phyloP scores from a whole-genome alignment of 306 rosid genomes.

The Vigna nakashimae region DNA sequence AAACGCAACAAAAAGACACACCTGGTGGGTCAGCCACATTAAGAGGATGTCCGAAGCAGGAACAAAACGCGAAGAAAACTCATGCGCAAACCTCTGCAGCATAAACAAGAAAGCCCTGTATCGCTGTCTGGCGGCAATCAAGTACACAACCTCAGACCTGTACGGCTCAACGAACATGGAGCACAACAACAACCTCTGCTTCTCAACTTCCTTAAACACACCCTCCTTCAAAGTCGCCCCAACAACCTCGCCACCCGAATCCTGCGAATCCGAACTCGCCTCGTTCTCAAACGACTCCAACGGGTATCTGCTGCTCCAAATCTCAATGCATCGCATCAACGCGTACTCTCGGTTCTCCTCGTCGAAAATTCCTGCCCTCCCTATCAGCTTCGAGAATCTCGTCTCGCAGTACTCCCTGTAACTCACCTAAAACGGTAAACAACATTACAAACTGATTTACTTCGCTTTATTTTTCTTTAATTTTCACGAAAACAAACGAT shows the following conservation, averaged over 20 bases:
- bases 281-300: constrained; percentile 80
- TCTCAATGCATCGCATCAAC: constrained; percentile 65
- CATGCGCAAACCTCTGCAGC: constrained; percentile 59
- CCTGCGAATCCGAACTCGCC: constrained; percentile 46
- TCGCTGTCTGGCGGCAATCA: constrained; percentile 81
- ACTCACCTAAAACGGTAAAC: constrained; percentile 50
- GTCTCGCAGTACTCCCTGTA: constrained; percentile 74
- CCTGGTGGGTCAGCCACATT: constrained; percentile 95
- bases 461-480: neutral
- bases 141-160: constrained; percentile 71
- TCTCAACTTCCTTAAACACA: constrained; percentile 58
- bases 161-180: constrained; percentile 65
- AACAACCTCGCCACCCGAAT: constrained; percentile 16
- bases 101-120: constrained; percentile 73
- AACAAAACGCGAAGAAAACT: constrained; percentile 60
- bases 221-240: constrained; percentile 37
- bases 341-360: constrained; percentile 95
- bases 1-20: constrained; percentile 34
- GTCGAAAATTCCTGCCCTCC: constrained; percentile 70
- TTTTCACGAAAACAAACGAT: neutral
- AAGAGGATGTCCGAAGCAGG: constrained; percentile 83
- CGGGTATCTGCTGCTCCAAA: constrained; percentile 73
- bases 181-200: constrained; percentile 60
- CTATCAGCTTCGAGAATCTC: constrained; percentile 70
- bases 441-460: neutral